A percentile compares a stretch with the other conserved stretches of the same genome.
Evolutionary conservation across 306 rosid species (phyloP).

Genomic region (Pterocarpus macrocarpus): DNA sequence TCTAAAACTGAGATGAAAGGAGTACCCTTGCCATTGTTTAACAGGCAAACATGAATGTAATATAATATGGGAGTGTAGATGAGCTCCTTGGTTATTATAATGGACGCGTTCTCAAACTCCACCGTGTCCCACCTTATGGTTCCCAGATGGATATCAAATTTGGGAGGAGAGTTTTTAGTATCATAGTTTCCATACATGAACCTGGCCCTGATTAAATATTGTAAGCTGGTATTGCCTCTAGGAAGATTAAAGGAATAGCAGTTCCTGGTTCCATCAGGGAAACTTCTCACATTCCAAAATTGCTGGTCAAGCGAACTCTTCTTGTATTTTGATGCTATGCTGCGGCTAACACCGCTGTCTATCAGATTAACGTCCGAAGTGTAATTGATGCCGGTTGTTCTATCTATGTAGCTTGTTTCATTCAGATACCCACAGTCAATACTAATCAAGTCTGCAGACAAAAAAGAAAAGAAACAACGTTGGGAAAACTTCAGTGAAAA

Average conservation of each 20-base stretch:
- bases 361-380: not conserved
- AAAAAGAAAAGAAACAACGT: no score
- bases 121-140: slow-evolving; percentile 44
- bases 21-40: slow-evolving; percentile 48
- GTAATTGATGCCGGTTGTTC: not conserved
- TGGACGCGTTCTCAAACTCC: slow-evolving; percentile 43
- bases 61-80: slow-evolving; percentile 45
- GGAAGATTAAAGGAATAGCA: slow-evolving; percentile 46
- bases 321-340: slow-evolving; percentile 40
- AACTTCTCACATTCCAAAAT: slow-evolving; percentile 55
- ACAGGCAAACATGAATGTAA: slow-evolving; percentile 52
- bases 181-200: slow-evolving; percentile 55
- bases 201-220: slow-evolving; percentile 49
- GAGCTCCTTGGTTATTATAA: slow-evolving; percentile 50
- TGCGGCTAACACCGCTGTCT: slow-evolving; percentile 31
- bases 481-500: no score
- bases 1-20: slow-evolving; percentile 60
- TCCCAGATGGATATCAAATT: slow-evolving; percentile 55
- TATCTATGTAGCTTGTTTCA: slow-evolving; percentile 45
- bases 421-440: slow-evolving; percentile 52
- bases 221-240: slow-evolving; percentile 14
- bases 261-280: slow-evolving; percentile 49
- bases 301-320: slow-evolving; percentile 30
- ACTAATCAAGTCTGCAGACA: slow-evolving; percentile 45
- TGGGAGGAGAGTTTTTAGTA: slow-evolving; percentile 38